Evolutionary conservation across 2,329 filamentous ascomycete species (phyloP).

Genomic region (Beauveria varroae): DNA sequence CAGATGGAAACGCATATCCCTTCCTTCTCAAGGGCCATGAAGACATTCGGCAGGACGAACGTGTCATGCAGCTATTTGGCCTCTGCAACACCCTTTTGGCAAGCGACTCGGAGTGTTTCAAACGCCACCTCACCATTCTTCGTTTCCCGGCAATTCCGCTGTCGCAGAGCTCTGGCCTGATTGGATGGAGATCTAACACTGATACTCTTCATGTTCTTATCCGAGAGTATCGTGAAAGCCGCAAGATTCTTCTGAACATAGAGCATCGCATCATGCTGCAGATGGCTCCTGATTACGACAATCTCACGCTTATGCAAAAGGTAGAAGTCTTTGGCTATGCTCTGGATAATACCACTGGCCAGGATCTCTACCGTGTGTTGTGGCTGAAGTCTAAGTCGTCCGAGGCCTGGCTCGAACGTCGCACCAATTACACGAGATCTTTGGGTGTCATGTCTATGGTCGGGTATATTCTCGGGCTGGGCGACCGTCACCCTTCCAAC

Average conservation of each 20-base stretch:
- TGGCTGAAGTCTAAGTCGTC: slow-evolving; percentile 99
- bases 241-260: slow-evolving; percentile 97
- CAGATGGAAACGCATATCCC: slow-evolving; percentile 79
- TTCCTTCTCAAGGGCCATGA: slow-evolving; percentile 98
- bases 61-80: slow-evolving; percentile 98
- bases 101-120: slow-evolving; percentile 93
- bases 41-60: slow-evolving; percentile 96
- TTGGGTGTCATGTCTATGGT: slow-evolving; percentile 99
- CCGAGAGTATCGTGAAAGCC: slow-evolving; percentile 91
- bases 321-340: slow-evolving; percentile 99
- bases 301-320: slow-evolving; percentile 98
- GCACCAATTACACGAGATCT: slow-evolving; percentile 97
- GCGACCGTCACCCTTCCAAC: slow-evolving; percentile 95
- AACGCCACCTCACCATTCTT: slow-evolving; percentile 93
- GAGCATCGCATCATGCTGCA: slow-evolving; percentile 99
- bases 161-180: slow-evolving; percentile 88
- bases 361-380: slow-evolving; percentile 93
- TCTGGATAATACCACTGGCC: slow-evolving; percentile 96
- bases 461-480: slow-evolving; percentile 95
- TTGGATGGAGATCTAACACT: slow-evolving; percentile 96
- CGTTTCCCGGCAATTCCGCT: slow-evolving; percentile 94
- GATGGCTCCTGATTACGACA: slow-evolving; percentile 98
- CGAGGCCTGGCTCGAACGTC: slow-evolving; percentile 92
- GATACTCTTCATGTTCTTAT: slow-evolving; percentile 96
- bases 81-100: slow-evolving; percentile 92